Conservation (phyloP, 1,284 basidiomycete species). For the Paramarasmius palmivorus region DNA sequence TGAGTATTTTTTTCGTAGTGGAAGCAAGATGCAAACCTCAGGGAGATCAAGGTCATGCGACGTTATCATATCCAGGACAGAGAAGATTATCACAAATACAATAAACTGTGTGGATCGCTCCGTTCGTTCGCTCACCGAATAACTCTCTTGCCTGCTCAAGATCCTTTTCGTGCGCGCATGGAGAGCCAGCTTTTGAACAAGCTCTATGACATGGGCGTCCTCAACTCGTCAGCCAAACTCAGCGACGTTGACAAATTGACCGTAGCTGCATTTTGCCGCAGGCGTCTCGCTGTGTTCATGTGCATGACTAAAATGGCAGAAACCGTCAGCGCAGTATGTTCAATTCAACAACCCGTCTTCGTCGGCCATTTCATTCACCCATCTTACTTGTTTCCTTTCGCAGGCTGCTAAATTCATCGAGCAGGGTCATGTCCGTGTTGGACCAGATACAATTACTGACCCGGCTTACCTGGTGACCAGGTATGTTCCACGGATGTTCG, state of each 20-base stretch:
- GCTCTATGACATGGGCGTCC: slow-evolving; percentile 96
- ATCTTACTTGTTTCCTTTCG: slow-evolving; percentile 11
- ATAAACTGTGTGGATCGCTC: slow-evolving; percentile 90
- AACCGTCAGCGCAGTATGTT: slow-evolving; percentile 88
- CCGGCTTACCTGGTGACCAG: slow-evolving; percentile 96
- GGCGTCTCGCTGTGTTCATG: slow-evolving; percentile 92
- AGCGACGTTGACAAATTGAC: slow-evolving; percentile 95
- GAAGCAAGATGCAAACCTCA: slow-evolving; percentile 92
- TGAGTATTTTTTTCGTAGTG: slow-evolving; percentile 55
- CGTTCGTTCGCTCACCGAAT: slow-evolving; percentile 87
- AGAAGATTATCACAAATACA: slow-evolving; percentile 98
- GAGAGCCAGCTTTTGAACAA: slow-evolving; percentile 90
- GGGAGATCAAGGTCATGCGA: slow-evolving; percentile 95
- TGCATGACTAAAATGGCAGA: slow-evolving; percentile 95
- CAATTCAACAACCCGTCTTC: slow-evolving; percentile 4
- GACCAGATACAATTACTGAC: slow-evolving; percentile 94
- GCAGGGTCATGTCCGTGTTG: slow-evolving; percentile 97
- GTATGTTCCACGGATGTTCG: slow-evolving; percentile 32
- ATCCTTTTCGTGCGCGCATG: slow-evolving; percentile 86
- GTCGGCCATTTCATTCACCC: slow-evolving; percentile 3
- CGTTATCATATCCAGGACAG: slow-evolving; percentile 93
- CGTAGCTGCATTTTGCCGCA: slow-evolving; percentile 91
- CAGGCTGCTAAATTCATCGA: slow-evolving; percentile 97
- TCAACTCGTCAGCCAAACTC: slow-evolving; percentile 80
- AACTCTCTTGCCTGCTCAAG: slow-evolving; percentile 85